A percentile compares a stretch with the other conserved stretches of the same genome.
Evolutionary conservation across 345 rosid genomes (phyloP).

Genomic region (Moringa oleifera): DNA sequence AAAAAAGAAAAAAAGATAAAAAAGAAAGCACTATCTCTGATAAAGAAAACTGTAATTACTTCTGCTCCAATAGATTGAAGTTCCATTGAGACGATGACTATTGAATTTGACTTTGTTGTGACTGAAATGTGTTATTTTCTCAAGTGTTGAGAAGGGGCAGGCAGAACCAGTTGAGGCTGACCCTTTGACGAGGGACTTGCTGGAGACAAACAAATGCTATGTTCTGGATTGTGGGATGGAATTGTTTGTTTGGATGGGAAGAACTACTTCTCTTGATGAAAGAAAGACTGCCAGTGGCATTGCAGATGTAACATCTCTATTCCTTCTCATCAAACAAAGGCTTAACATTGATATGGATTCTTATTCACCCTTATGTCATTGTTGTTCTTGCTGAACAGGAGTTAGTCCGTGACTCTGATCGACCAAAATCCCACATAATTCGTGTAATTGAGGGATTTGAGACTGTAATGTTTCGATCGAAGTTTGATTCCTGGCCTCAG

Average conservation of each 20-base stretch:
- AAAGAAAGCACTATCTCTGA: no score
- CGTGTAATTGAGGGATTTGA: slow-evolving; percentile 96
- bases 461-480: slow-evolving; percentile 81
- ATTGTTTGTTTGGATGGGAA: slow-evolving; percentile 94
- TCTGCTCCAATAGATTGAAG: no score
- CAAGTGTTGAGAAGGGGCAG: slow-evolving; percentile 85
- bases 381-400: slow-evolving; percentile 40
- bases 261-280: slow-evolving; percentile 74
- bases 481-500: slow-evolving; percentile 90
- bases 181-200: slow-evolving; percentile 63
- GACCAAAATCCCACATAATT: slow-evolving; percentile 58
- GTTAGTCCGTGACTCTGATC: slow-evolving; percentile 45
- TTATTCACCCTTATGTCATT: slow-evolving; percentile 5
- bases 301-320: slow-evolving; percentile 60
- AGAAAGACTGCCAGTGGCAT: slow-evolving; percentile 79
- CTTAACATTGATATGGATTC: slow-evolving; percentile 10
- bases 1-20: neutral
- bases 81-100: no score
- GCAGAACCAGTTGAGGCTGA: slow-evolving; percentile 62
- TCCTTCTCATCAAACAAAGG: slow-evolving; percentile 8
- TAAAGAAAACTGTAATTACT: neutral
- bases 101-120: slow-evolving; percentile 10
- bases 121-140: slow-evolving; percentile 27
- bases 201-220: slow-evolving; percentile 78
- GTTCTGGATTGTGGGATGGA: slow-evolving; percentile 81